Percentiles rank a stretch among this genome's conserved stretches.
Conservation (phyloP, 75 land plant genomes). For the Sequoia sempervirens region DNA sequence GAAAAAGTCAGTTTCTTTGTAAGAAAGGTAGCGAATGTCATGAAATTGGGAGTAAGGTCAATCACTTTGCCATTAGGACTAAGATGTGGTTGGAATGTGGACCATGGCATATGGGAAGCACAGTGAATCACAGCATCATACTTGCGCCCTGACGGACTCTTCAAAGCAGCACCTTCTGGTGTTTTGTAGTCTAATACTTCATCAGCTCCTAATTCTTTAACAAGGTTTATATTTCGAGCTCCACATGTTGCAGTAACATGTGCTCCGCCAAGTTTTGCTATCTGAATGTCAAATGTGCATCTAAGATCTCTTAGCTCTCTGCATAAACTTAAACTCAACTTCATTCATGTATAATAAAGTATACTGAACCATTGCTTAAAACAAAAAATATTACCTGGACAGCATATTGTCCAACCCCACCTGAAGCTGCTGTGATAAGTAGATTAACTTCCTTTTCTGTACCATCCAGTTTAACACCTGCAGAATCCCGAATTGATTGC, state of each 20-base stretch:
- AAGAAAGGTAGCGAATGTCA: constrained; percentile 20
- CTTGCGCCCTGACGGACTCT: constrained; percentile 54
- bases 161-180: constrained; percentile 32
- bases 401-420: constrained; percentile 46
- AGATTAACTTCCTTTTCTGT: constrained; percentile 19
- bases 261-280: constrained; percentile 40
- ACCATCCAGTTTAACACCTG: constrained; percentile 40
- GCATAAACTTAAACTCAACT: neutral
- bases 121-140: constrained; percentile 73
- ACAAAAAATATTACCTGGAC: constrained; percentile 29
- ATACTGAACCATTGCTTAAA: neutral
- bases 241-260: constrained; percentile 59
- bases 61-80: constrained; percentile 55
- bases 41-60: constrained; percentile 51
- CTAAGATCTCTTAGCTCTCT: neutral
- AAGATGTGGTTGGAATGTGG: constrained; percentile 57
- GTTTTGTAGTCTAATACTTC: constrained; percentile 48
- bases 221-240: constrained; percentile 30
- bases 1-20: constrained; percentile 47
- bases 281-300: constrained; percentile 11
- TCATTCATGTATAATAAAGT: neutral
- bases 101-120: constrained; percentile 41
- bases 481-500: constrained; percentile 30
- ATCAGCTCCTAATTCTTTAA: constrained; percentile 47
- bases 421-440: constrained; percentile 51